Evolutionary conservation across 2,329 filamentous ascomycete genomes (phyloP), one percentile per base, ranked within the genome.

Genomic region (Sclerotinia minor): DNA sequence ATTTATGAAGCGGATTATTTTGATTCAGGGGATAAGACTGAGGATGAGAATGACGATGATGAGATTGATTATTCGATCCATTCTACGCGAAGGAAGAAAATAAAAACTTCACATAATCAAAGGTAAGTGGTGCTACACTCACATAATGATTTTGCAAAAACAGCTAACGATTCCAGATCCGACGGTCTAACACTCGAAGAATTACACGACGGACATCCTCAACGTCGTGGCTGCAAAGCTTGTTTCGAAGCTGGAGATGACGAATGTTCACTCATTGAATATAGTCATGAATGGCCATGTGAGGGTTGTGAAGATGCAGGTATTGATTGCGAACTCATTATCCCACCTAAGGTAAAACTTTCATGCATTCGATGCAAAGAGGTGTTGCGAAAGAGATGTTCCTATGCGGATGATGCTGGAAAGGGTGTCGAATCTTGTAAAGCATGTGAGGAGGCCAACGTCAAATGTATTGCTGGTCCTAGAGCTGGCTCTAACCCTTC

Each of bases 151-250:
- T 35, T 11, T 19, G 13, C 11, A 9, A 19, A 24, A n/a, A 15
- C 24, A 24, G 38, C 59, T 70, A 59, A 70, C 67, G 66, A 13
- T 11, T 21, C 9, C 8, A 74, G 74, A 66, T 53, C 57, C 5
- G 74, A 76, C 54, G 74, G 72, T 3, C 59, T 73, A 2, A 72
- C 67, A 1, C 58, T 75, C 9, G 65, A 66, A 9, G 49, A 71
- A 26, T 50, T 76, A 8, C 71, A 68, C 4, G 29, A 63, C 15
- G 72, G 69, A 4, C 69, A 74, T 50, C 74, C 71, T 17, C 73
- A 75, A 47, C 70, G 67, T 17, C 66, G 70, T n/a, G 73, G 73
- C 13, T 76, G 75, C 60, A 75, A 72, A 66, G 49, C 69, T 15
- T 76, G 75, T 64, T 75, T 75, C 47, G 59, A 68, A 4, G 35